Evolutionary conservation across 495 filamentous ascomycete species (phyloP).

Genomic region (Talaromyces stipitatus): DNA sequence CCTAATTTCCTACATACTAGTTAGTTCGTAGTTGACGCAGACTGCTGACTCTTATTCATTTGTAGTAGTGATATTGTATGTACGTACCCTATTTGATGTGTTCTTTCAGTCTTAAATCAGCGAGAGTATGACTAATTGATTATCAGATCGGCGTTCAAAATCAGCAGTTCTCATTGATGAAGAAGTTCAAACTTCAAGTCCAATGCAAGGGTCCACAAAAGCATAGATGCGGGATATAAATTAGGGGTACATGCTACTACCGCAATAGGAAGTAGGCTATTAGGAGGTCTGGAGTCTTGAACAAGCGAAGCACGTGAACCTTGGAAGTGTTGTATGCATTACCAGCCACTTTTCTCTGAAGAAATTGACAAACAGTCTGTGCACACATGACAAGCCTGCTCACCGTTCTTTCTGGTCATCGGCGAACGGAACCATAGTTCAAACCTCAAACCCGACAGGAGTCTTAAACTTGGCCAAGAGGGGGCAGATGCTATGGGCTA

Average conservation of each 20-base stretch:
- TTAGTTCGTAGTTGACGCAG: not conserved
- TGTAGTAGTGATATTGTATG: not conserved
- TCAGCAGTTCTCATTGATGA: not conserved
- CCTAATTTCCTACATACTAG: not conserved
- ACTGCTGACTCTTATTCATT: not conserved
- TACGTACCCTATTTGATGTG: not conserved
- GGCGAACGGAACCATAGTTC: too few relatives aligned
- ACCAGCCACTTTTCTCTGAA: not conserved
- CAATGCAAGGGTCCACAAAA: not conserved
- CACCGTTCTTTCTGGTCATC: not conserved
- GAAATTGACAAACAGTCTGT: not conserved
- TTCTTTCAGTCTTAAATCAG: not conserved
- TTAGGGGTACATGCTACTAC: not conserved
- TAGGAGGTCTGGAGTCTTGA: not conserved
- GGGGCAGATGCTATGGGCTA: too few relatives aligned
- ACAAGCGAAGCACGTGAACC: not conserved
- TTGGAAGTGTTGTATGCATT: not conserved
- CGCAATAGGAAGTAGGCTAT: not conserved
- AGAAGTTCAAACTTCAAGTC: not conserved
- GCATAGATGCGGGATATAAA: not conserved
- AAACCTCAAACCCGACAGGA: too few relatives aligned
- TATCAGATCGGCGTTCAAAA: not conserved
- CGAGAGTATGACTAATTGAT: not conserved
- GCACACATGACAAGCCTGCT: not conserved
- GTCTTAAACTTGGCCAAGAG: too few relatives aligned